These are phyloP conservation scores for Penicillium mononematosum DNA, from an alignment of 495 filamentous ascomycete species.

Conservation along the genomic window DNA sequence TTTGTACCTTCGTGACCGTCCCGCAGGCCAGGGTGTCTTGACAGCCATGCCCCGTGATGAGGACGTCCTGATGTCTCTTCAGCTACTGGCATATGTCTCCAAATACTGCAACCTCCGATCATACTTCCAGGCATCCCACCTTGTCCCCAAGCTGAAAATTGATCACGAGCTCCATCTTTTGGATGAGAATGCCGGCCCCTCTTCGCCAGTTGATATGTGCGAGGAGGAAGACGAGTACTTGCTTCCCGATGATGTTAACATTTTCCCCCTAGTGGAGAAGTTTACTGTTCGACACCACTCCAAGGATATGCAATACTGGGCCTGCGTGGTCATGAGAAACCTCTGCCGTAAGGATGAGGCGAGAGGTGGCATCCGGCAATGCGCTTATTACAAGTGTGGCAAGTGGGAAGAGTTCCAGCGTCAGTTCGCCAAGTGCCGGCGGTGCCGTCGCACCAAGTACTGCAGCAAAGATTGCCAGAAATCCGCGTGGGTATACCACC, in stretches of 20 bases:
- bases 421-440: conserved; percentile 96
- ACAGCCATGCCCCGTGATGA: conserved; percentile 93
- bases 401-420: conserved; percentile 96
- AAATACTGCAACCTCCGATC: conserved; percentile 96
- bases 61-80: conserved; percentile 97
- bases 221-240: conserved; percentile 87
- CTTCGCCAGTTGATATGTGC: conserved; percentile 46
- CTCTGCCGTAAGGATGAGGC: conserved; percentile 97
- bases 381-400: conserved; percentile 95
- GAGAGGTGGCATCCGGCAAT: conserved; percentile 89
- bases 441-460: conserved; percentile 96
- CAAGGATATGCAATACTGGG: conserved; percentile 99
- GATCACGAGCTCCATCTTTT: conserved; percentile 77
- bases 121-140: conserved; percentile 92
- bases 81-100: conserved; percentile 94
- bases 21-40: conserved; percentile 64
- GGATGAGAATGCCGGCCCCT: conserved; percentile 59
- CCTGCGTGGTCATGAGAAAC: conserved; percentile 97
- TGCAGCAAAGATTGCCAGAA: conserved; percentile 99
- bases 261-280: conserved; percentile 97
- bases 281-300: conserved; percentile 94
- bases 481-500: conserved; percentile 95
- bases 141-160: conserved; percentile 90
- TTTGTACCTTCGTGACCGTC: conserved; percentile 71
- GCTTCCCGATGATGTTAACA: conserved; percentile 91